These are phyloP conservation scores for Penicillium canariense DNA, from an alignment of 495 filamentous ascomycete genomes.

Conservation along the genomic window DNA sequence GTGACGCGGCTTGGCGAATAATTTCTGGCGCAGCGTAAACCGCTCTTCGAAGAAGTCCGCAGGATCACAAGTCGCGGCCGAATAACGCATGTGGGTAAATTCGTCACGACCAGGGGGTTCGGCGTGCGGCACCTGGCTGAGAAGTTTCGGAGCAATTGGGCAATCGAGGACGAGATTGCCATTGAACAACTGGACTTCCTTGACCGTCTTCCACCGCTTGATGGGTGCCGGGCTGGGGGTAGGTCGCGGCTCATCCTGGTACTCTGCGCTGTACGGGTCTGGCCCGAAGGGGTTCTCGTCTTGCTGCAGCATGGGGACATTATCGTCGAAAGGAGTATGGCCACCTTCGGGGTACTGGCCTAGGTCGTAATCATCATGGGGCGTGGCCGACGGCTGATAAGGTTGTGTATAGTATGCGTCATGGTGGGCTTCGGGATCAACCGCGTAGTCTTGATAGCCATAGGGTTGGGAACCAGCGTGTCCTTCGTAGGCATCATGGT, in stretches of 20 bases:
- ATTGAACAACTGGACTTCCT: constrained; percentile 94
- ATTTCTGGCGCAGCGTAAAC: constrained; percentile 89
- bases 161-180: constrained; percentile 98
- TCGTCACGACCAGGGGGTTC: constrained; percentile 82
- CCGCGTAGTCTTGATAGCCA: constrained; percentile 59
- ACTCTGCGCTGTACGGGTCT: constrained; percentile 49
- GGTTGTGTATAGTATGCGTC: constrained; percentile 83
- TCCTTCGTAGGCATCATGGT: constrained; percentile 63
- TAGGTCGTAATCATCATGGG: constrained; percentile 58
- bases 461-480: constrained; percentile 47
- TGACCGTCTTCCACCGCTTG: constrained; percentile 96
- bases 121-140: constrained; percentile 82
- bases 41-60: constrained; percentile 79
- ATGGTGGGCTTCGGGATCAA: constrained; percentile 81
- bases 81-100: constrained; percentile 98
- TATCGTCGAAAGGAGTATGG: constrained; percentile 57
- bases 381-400: constrained; percentile 60
- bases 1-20: constrained; percentile 89
- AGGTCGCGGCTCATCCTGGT: constrained; percentile 44
- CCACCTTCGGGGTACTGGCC: constrained; percentile 50
- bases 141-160: constrained; percentile 84
- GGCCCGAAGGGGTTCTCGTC: constrained; percentile 56
- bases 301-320: constrained; percentile 59
- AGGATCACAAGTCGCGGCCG: constrained; percentile 94
- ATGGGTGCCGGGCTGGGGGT: constrained; percentile 67